Evolutionary conservation across 148 eudicot genomes (phyloP).

Genomic region (Heliamphora exappendiculata): DNA sequence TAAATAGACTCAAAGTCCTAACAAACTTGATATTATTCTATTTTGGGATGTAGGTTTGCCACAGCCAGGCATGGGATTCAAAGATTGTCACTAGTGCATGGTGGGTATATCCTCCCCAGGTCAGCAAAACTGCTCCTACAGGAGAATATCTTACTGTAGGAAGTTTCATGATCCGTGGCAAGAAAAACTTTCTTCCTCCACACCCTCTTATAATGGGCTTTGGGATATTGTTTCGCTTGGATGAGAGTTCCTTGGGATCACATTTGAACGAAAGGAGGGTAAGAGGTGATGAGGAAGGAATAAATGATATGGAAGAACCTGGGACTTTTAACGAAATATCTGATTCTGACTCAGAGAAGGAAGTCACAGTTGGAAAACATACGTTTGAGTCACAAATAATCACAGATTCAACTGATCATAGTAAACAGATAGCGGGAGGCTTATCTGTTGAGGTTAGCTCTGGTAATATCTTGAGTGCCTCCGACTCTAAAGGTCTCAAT

Average conservation of each 20-base stretch:
- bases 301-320: conserved; percentile 37
- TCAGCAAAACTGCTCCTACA: conserved; percentile 95
- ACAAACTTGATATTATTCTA: not conserved
- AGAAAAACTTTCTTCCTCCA: conserved; percentile 95
- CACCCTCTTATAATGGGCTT: conserved; percentile 97
- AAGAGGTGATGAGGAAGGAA: conserved; percentile 89
- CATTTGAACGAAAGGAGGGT: conserved; percentile 97
- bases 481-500: conserved; percentile 20
- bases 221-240: conserved; percentile 84
- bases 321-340: conserved; percentile 41
- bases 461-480: conserved; percentile 17
- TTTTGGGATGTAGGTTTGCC: conserved; percentile 68
- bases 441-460: conserved; percentile 10
- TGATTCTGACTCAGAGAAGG: conserved; percentile 65
- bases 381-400: conserved; percentile 17
- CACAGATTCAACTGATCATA: conserved; percentile 15
- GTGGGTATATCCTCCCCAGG: conserved; percentile 99
- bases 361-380: conserved; percentile 28
- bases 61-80: conserved; percentile 97
- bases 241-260: conserved; percentile 90
- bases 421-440: conserved; percentile 15
- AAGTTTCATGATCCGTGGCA: conserved; percentile 98
- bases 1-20: too few relatives aligned
- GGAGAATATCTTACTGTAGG: conserved; percentile 98
- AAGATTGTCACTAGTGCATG: conserved; percentile 99